Percentiles rank a stretch among this genome's conserved stretches.
phyloP scores from a whole-genome alignment of 305 asterid species.

The Rubia peregrina region DNA sequence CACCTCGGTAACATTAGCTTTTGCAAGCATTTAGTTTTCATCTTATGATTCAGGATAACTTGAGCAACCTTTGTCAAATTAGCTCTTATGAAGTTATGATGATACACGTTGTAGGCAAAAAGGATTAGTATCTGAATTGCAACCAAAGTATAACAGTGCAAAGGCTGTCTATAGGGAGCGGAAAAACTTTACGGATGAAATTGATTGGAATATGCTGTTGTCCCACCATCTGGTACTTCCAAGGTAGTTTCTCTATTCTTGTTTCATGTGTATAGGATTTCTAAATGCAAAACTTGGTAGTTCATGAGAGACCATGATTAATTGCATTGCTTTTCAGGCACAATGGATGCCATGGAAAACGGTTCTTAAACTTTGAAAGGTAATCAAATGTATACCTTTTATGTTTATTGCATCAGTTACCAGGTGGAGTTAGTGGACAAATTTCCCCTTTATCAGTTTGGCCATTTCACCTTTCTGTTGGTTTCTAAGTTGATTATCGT shows the following conservation, averaged over 20 bases:
- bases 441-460: background rate
- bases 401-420: background rate
- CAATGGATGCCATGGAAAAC: slow-evolving; percentile 93
- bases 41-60: slow-evolving; percentile 2
- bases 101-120: slow-evolving; percentile 54
- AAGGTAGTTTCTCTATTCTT: slow-evolving; percentile 43
- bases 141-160: slow-evolving; percentile 92
- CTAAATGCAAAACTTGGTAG: background rate
- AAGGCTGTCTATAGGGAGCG: slow-evolving; percentile 95
- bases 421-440: background rate
- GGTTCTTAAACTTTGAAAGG: slow-evolving; percentile 79
- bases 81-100: slow-evolving; percentile 18
- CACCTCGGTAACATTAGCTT: slow-evolving; percentile 53
- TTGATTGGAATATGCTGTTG: slow-evolving; percentile 95
- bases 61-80: background rate
- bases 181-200: slow-evolving; percentile 82
- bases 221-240: slow-evolving; percentile 82
- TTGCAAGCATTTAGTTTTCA: background rate
- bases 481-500: background rate
- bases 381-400: slow-evolving; percentile 24
- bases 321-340: slow-evolving; percentile 38
- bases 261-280: background rate
- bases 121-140: slow-evolving; percentile 85
- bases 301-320: background rate
- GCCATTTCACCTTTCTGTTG: background rate